Percentiles rank a stretch among this genome's conserved stretches.
phyloP scores from a whole-genome alignment of 2,329 filamentous ascomycete species.

The Penicillium sp. region DNA sequence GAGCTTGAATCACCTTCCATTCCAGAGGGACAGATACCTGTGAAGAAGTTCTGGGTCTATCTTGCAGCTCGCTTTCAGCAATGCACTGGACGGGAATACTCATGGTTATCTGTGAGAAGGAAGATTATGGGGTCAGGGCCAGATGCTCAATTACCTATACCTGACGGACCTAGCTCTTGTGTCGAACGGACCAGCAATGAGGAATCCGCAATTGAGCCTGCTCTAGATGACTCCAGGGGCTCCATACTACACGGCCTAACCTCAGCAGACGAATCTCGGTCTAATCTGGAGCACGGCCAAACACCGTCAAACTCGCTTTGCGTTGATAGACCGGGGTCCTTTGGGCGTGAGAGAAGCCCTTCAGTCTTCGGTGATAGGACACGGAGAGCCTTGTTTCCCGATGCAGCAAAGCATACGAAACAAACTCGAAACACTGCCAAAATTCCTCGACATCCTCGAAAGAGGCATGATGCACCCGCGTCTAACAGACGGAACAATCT shows the following conservation, averaged over 20 bases:
- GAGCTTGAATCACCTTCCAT: neutral
- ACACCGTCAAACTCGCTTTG: neutral
- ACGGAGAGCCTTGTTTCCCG: neutral
- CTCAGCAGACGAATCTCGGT: neutral
- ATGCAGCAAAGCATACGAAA: neutral
- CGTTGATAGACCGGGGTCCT: neutral
- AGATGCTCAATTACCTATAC: neutral
- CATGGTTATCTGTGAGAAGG: conserved; percentile 7
- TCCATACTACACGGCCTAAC: neutral
- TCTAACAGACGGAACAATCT: neutral
- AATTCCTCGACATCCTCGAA: too few relatives aligned
- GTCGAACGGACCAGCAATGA: neutral
- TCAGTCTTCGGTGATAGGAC: neutral
- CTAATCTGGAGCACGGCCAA: neutral
- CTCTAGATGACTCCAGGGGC: neutral
- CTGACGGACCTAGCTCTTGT: neutral
- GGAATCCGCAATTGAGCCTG: neutral
- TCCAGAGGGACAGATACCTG: neutral
- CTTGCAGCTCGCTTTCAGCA: neutral
- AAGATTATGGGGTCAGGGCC: neutral
- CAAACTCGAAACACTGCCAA: neutral
- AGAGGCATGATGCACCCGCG: neutral
- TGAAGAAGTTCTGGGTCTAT: conserved; percentile 2
- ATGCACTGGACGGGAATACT: conserved; percentile 1
- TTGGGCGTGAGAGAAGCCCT: neutral